These are phyloP conservation scores for Dactylellina haptotyla DNA, from an alignment of 2,329 filamentous ascomycete species.

Conservation along the genomic window DNA sequence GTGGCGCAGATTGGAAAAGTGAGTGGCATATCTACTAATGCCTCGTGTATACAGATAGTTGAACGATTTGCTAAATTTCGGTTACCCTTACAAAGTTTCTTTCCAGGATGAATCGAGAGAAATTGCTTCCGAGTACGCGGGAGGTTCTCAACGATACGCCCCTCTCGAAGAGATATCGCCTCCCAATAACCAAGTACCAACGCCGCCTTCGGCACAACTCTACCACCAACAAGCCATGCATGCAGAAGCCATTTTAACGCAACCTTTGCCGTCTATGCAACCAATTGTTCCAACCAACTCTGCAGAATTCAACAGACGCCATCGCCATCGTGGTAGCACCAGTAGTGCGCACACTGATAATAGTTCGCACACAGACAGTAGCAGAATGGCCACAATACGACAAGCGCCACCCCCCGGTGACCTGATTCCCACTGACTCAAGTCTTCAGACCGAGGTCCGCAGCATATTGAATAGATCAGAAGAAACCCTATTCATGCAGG, in stretches of 20 bases:
- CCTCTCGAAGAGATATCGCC: constrained; percentile 64
- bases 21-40: constrained; percentile 47
- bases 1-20: constrained; percentile 74
- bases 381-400: constrained; percentile 56
- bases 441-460: constrained; percentile 64
- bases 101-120: constrained; percentile 90
- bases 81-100: constrained; percentile 66
- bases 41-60: no score
- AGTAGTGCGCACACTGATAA: constrained; percentile 54
- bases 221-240: constrained; percentile 14
- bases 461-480: constrained; percentile 78
- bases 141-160: constrained; percentile 78
- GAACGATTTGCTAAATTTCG: background rate
- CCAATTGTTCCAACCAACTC: constrained; percentile 25
- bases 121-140: constrained; percentile 89
- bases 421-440: constrained; percentile 58
- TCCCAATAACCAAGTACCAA: constrained; percentile 55
- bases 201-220: constrained; percentile 59
- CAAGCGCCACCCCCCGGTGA: constrained; percentile 55
- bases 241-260: constrained; percentile 28
- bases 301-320: constrained; percentile 33
- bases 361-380: constrained; percentile 52
- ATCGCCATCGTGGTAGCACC: constrained; percentile 55
- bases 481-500: constrained; percentile 88
- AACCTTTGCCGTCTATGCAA: constrained; percentile 45